phyloP scores from a whole-genome alignment of 2,329 filamentous ascomycete species.

The Claviceps lovelessii region DNA sequence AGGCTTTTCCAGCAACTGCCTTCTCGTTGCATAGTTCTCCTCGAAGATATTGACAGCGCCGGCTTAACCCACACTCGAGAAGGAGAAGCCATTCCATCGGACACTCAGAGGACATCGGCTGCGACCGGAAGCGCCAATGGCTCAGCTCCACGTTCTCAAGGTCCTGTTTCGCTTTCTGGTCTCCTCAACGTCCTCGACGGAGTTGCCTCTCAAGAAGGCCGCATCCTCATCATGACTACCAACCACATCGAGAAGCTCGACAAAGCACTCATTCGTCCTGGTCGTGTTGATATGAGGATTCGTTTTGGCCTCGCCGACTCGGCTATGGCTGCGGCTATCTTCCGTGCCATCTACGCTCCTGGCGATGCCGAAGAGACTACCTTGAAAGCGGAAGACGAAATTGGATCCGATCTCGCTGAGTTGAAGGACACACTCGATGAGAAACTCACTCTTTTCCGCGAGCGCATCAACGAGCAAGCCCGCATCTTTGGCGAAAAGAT shows the following conservation, averaged over 20 bases:
- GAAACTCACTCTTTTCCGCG: constrained; percentile 21
- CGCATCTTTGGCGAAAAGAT: constrained; percentile 33
- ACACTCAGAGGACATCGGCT: constrained; percentile 3
- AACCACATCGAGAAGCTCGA: constrained; percentile 48
- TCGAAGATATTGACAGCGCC: constrained; percentile 64
- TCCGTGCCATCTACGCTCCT: constrained; percentile 42
- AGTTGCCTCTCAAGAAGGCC: constrained; percentile 47
- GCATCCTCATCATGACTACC: constrained; percentile 53
- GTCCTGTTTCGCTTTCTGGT: constrained; percentile 58
- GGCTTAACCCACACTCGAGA: constrained; percentile 50
- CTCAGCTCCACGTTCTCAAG: constrained; percentile 8
- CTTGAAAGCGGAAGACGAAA: constrained; percentile 8
- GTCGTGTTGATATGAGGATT: constrained; percentile 46
- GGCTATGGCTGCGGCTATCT: constrained; percentile 38
- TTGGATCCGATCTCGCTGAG: constrained; percentile 16
- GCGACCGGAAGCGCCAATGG: constrained; percentile 2
- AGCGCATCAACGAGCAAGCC: constrained; percentile 32
- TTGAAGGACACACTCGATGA: constrained; percentile 14
- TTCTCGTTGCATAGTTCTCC: constrained; percentile 54
- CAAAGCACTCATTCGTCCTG: constrained; percentile 47
- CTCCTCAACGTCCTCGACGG: constrained; percentile 73
- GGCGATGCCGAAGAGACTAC: constrained; percentile 23
- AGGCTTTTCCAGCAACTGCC: constrained; percentile 53
- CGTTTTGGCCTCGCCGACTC: constrained; percentile 40
- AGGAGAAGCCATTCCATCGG: constrained; percentile 6